A percentile compares a stretch with the other conserved stretches of the same genome.
Conservation (phyloP, 2,329 filamentous ascomycete species). For the Colletotrichum aenigma region DNA sequence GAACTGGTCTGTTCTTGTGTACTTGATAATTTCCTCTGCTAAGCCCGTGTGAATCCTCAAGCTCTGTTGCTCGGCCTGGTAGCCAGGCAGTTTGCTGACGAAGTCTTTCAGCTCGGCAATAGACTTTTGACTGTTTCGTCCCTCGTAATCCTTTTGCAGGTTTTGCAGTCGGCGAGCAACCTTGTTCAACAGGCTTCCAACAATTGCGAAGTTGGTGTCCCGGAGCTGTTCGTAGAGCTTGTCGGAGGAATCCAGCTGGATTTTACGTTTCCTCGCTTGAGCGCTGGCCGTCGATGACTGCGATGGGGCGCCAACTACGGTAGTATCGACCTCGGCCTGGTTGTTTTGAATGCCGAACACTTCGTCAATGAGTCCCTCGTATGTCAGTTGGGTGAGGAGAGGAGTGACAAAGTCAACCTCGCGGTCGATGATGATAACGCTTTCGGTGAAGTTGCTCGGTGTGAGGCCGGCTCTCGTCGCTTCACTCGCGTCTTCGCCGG, state of each 20-base stretch:
- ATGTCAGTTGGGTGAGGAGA: slow-evolving; percentile 92
- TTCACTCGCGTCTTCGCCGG: slow-evolving; percentile 75
- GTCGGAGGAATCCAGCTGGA: slow-evolving; percentile 87
- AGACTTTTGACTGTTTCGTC: slow-evolving; percentile 82
- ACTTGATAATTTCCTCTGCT: slow-evolving; percentile 93
- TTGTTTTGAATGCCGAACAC: slow-evolving; percentile 91
- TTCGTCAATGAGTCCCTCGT: slow-evolving; percentile 95
- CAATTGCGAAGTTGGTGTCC: slow-evolving; percentile 93
- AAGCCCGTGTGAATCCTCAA: slow-evolving; percentile 91
- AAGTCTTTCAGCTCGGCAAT: slow-evolving; percentile 90
- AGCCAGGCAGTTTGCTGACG: slow-evolving; percentile 89
- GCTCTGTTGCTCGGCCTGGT: slow-evolving; percentile 91
- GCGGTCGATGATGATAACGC: slow-evolving; percentile 91
- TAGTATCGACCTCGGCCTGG: slow-evolving; percentile 90
- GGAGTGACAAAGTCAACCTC: slow-evolving; percentile 94
- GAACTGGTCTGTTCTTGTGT: slow-evolving; percentile 89
- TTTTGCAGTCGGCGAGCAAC: slow-evolving; percentile 83
- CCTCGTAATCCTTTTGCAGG: slow-evolving; percentile 87
- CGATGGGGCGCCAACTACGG: slow-evolving; percentile 78
- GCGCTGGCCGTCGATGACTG: slow-evolving; percentile 60
- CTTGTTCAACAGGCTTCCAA: slow-evolving; percentile 87
- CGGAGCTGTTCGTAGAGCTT: slow-evolving; percentile 86
- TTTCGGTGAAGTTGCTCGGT: slow-evolving; percentile 88
- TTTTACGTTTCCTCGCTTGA: slow-evolving; percentile 79
- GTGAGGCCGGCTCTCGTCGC: slow-evolving; percentile 67